Evolutionary conservation across 306 rosid genomes (phyloP).

Genomic region (Begonia peltatifolia): DNA sequence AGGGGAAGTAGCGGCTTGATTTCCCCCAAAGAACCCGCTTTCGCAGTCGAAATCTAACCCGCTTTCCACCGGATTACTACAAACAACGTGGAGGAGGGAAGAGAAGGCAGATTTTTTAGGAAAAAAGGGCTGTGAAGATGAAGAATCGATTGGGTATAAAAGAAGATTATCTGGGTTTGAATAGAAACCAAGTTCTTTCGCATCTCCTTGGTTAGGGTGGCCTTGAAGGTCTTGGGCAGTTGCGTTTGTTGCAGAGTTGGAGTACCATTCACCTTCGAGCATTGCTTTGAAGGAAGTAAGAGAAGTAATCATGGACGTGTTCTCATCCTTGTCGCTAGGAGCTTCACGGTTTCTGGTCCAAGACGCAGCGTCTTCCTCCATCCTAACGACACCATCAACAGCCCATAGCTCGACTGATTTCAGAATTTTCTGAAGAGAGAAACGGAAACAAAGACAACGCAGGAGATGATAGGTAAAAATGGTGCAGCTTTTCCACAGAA

Average conservation of each 20-base stretch:
- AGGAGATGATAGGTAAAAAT: conserved; percentile 6
- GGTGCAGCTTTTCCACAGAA: conserved; percentile 10
- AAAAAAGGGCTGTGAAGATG: conserved; percentile 42
- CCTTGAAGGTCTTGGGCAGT: conserved; percentile 16
- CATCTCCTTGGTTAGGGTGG: conserved; percentile 22
- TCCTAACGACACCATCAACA: conserved; percentile 33
- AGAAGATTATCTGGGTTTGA: conserved; percentile 26
- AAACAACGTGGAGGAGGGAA: conserved; percentile 28
- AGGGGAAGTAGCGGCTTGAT: conserved; percentile 22
- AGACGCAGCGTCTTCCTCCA: conserved; percentile 33
- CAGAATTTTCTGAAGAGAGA: conserved; percentile 3
- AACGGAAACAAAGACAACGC: conserved; percentile 1
- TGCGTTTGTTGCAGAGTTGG: conserved; percentile 21
- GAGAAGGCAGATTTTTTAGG: conserved; percentile 39
- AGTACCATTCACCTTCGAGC: conserved; percentile 54
- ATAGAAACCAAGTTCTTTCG: conserved; percentile 23
- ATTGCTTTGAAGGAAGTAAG: conserved; percentile 63
- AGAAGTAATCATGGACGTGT: conserved; percentile 27
- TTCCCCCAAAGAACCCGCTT: conserved; percentile 19
- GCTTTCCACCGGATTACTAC: conserved; percentile 30
- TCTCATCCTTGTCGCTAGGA: conserved; percentile 12
- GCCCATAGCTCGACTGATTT: conserved; percentile 21
- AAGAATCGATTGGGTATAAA: conserved; percentile 44
- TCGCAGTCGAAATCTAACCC: conserved; percentile 48
- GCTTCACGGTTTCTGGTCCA: conserved; percentile 31